phyloP scores from a whole-genome alignment of 2,329 filamentous ascomycete genomes.

The Ascocoryne sarcoides region DNA sequence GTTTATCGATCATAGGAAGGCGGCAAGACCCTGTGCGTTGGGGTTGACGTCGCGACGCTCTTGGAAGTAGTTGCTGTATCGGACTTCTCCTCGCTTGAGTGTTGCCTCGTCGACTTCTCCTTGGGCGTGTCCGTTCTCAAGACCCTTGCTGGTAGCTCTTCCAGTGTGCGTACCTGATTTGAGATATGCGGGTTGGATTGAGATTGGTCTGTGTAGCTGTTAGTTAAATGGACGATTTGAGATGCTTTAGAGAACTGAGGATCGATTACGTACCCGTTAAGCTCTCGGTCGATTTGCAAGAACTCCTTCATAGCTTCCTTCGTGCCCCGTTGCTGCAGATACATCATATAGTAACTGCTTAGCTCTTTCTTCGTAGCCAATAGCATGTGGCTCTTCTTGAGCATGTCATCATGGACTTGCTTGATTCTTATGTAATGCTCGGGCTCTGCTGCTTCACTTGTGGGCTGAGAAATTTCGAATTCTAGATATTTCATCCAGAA shows the following conservation, averaged over 20 bases:
- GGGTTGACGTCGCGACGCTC: conserved; percentile 19
- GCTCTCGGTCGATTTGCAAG: conserved; percentile 70
- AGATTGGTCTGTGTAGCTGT: conserved; percentile 31
- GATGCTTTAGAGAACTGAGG: neutral
- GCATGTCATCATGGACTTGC: conserved; percentile 67
- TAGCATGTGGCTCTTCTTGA: conserved; percentile 62
- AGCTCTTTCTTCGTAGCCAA: conserved; percentile 63
- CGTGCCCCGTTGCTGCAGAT: conserved; percentile 72
- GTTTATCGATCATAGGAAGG: conserved; percentile 15
- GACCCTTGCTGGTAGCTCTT: conserved; percentile 29
- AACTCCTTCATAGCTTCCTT: conserved; percentile 83
- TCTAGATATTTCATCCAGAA: conserved; percentile 88
- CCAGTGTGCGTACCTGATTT: conserved; percentile 25
- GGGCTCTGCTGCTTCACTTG: conserved; percentile 52
- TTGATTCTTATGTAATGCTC: conserved; percentile 68
- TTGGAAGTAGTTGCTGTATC: conserved; percentile 36
- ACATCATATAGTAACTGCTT: conserved; percentile 69
- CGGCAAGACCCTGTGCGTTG: conserved; percentile 22
- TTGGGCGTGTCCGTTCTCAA: conserved; percentile 35
- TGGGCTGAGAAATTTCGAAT: conserved; percentile 82
- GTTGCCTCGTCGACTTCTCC: conserved; percentile 35
- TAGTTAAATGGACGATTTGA: conserved; percentile 5
- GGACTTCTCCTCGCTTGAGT: conserved; percentile 34
- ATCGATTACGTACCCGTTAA: conserved; percentile 62
- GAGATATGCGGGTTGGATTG: conserved; percentile 31